Evolutionary conservation across 805 yeast species (phyloP).

Genomic region (Kuraishia molischiana): DNA sequence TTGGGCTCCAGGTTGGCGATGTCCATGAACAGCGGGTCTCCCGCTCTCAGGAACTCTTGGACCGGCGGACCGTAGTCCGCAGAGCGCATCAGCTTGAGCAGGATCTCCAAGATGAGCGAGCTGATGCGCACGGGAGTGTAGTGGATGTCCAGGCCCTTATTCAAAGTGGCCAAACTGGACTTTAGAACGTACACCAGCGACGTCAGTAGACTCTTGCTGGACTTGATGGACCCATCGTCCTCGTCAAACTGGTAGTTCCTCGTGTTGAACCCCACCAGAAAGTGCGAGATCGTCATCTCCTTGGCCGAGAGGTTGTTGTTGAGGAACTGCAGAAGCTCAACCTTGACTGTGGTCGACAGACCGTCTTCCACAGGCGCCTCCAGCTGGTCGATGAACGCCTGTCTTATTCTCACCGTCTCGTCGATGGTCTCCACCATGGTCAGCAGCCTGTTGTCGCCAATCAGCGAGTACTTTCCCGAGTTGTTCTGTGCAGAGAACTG

Average conservation of each 20-base stretch:
- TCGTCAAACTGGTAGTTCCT: constrained; percentile 22
- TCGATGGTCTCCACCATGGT: constrained; percentile 67
- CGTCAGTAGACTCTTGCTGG: constrained; percentile 46
- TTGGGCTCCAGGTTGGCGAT: constrained; percentile 44
- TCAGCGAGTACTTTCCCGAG: constrained; percentile 14
- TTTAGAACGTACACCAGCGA: constrained; percentile 41
- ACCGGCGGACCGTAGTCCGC: constrained; percentile 17
- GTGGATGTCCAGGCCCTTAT: constrained; percentile 28
- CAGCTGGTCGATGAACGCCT: constrained; percentile 62
- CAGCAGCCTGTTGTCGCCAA: constrained; percentile 50
- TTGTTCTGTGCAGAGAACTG: constrained; percentile 28
- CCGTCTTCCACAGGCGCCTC: constrained; percentile 31
- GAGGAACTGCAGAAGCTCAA: constrained; percentile 51
- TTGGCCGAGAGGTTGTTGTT: constrained; percentile 32
- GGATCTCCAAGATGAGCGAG: constrained; percentile 46
- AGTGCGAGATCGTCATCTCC: constrained; percentile 55
- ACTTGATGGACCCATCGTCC: constrained; percentile 39
- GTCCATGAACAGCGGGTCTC: constrained; percentile 34
- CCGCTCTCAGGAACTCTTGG: constrained; percentile 38
- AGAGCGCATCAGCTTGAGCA: constrained; percentile 35
- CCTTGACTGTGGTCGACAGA: constrained; percentile 37
- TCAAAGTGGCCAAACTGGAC: constrained; percentile 32
- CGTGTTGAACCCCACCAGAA: constrained; percentile 63
- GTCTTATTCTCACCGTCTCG: constrained; percentile 67
- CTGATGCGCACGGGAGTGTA: constrained; percentile 50